Conservation (phyloP, 805 yeast species). For the Candida maris region DNA sequence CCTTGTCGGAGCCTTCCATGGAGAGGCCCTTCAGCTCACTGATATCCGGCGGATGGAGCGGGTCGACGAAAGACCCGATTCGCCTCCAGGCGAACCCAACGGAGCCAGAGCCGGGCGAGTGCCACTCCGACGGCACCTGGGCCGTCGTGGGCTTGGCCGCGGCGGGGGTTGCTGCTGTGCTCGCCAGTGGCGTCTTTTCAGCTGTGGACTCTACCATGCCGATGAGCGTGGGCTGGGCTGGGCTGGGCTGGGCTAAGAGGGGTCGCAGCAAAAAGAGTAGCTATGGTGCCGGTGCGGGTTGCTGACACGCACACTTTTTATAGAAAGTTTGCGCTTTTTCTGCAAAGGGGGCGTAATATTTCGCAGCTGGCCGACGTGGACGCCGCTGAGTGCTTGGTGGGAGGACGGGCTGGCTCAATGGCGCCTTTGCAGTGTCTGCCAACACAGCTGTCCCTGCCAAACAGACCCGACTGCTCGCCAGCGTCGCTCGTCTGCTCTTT, state of each 20-base stretch:
- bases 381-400: neutral
- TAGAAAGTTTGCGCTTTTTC: neutral
- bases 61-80: slow-evolving; percentile 33
- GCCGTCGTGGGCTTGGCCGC: slow-evolving; percentile 1
- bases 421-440: neutral
- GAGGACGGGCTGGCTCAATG: neutral
- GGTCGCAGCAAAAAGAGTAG: neutral
- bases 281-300: neutral
- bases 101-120: slow-evolving; percentile 11
- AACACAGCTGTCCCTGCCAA: too few species aligned
- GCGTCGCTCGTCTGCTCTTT: neutral
- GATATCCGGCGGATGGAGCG: slow-evolving; percentile 19
- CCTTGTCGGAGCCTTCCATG: slow-evolving; percentile 22
- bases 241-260: too few species aligned
- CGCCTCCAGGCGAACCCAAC: slow-evolving; percentile 33
- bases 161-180: slow-evolving; percentile 1
- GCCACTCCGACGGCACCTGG: slow-evolving; percentile 8
- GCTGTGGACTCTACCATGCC: neutral
- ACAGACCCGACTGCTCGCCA: neutral
- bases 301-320: neutral
- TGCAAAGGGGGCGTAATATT: too few species aligned
- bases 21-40: slow-evolving; percentile 16
- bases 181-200: neutral
- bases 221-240: neutral
- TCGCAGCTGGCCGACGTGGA: neutral